Base-by-base conservation (phyloP, 306 rosid genomes). In the Myrica gale region DNA sequence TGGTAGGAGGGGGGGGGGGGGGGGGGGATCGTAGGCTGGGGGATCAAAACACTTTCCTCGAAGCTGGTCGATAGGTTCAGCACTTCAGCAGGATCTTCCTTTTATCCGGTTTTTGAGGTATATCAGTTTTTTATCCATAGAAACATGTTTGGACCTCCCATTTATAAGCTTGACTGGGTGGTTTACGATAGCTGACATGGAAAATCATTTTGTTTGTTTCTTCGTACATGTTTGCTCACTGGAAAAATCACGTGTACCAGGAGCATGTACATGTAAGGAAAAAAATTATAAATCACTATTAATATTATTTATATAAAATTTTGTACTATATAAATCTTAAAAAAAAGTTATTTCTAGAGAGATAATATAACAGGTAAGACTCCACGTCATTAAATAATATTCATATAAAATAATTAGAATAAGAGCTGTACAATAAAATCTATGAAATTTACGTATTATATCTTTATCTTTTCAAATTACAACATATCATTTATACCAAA, bases 121-220 rank as follows among this genome's bases (percentile, higher is more conserved):
- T 73, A 75, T 48, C 85, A 62, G 37, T 50, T 73, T 73, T 60
- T 54, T 89, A 83, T 89, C 93, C 87, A 15, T 41, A 61, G 47
- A 53, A 78, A 76, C 78, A 58, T 71, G 78, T 72, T 75, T 79
- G 68, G 76, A 39, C 88, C 88, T 39, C 81, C 71, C 84, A 58
- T 84, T 68, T 47, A 48, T 78, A 78, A 86, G 76, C 81, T 69
- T 48, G 20, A 78, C 76, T 71, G 80, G 73, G 87, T 88, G 88
- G 90, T 79, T 79, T 84, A 67, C 74, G 82, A 51, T 83, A 47
- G 77, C 76, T 81, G 61, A 74, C 73, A 23, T 80, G 77, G 76
- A 68, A 74, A 58, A 32, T 53, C 39, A 56, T 43, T 21, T 0
- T 76, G 26, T 44, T 51, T 39, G 39, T 1, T 74, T 61, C 32